Evolutionary conservation across 306 rosid species (phyloP).

Genomic region (Adenanthera pavonina): DNA sequence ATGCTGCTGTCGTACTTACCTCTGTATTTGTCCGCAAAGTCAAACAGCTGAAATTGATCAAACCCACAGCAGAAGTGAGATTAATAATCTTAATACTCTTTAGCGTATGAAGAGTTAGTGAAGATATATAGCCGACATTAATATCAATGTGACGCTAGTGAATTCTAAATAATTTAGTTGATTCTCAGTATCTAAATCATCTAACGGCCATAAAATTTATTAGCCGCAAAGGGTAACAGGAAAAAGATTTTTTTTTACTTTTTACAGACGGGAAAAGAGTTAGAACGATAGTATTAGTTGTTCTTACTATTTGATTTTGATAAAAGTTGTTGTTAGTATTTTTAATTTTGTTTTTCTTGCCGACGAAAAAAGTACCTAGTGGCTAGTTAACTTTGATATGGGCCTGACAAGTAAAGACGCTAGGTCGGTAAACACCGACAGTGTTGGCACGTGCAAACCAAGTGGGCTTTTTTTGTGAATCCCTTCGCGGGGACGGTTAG

Average conservation of each 20-base stretch:
- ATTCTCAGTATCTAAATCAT: no score
- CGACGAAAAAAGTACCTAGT: background rate
- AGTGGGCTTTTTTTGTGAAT: conserved; percentile 36
- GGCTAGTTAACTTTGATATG: background rate
- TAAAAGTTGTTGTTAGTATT: background rate
- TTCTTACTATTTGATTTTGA: background rate
- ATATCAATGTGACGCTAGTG: no score
- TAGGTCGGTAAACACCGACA: conserved; percentile 56
- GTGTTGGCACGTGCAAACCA: conserved; percentile 49
- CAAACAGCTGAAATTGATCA: conserved; percentile 67
- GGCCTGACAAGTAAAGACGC: background rate
- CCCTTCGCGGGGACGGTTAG: conserved; percentile 45
- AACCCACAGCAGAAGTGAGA: background rate
- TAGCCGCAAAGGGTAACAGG: background rate
- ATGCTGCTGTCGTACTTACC: conserved; percentile 95
- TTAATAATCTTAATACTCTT: background rate
- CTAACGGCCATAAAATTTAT: no score
- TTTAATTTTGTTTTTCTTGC: background rate
- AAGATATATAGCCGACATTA: no score
- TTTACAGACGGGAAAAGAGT: no score
- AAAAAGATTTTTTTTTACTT: no score
- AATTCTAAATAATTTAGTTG: no score
- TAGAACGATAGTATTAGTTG: no score
- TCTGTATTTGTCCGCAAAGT: conserved; percentile 91
- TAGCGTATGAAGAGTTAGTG: background rate